phyloP scores from a whole-genome alignment of 768 basidiomycete species.

The Boletus pseudopeckii region DNA sequence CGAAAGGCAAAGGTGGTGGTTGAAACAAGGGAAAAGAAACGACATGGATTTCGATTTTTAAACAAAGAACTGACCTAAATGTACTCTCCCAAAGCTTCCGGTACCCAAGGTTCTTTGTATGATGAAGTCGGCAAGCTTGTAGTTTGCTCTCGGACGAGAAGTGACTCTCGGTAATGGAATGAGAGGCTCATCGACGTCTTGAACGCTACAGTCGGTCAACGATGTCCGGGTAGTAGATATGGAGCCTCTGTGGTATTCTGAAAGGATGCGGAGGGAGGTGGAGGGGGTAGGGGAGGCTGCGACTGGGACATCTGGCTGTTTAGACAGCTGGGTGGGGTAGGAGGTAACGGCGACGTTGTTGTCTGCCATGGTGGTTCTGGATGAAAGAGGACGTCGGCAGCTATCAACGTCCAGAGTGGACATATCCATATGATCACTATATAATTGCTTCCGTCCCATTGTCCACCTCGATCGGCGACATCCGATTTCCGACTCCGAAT shows the following conservation, averaged over 20 bases:
- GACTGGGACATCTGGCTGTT: slow-evolving; percentile 5
- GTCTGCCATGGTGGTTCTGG: slow-evolving; percentile 20
- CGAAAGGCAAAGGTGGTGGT: neutral
- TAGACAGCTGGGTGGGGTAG: neutral
- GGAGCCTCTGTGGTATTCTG: slow-evolving; percentile 59
- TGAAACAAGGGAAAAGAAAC: neutral
- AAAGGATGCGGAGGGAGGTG: slow-evolving; percentile 27
- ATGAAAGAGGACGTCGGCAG: slow-evolving; percentile 9
- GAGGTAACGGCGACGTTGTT: neutral
- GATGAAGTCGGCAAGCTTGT: slow-evolving; percentile 72
- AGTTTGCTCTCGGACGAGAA: slow-evolving; percentile 58
- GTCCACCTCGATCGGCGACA: slow-evolving; percentile 19
- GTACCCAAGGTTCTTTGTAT: slow-evolving; percentile 86
- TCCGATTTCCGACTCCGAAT: slow-evolving; percentile 14
- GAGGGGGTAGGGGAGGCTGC: neutral
- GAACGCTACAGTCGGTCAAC: slow-evolving; percentile 46
- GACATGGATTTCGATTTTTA: neutral
- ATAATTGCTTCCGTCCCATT: slow-evolving; percentile 15
- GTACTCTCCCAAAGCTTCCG: slow-evolving; percentile 97
- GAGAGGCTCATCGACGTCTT: slow-evolving; percentile 36
- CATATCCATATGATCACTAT: neutral
- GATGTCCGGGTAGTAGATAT: slow-evolving; percentile 68
- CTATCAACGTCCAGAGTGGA: slow-evolving; percentile 9
- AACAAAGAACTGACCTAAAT: slow-evolving; percentile 54
- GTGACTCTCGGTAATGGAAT: slow-evolving; percentile 33